Base-by-base conservation (phyloP, 192 early-diverging fungal genomes). In the Neocallimastix lanati region DNA sequence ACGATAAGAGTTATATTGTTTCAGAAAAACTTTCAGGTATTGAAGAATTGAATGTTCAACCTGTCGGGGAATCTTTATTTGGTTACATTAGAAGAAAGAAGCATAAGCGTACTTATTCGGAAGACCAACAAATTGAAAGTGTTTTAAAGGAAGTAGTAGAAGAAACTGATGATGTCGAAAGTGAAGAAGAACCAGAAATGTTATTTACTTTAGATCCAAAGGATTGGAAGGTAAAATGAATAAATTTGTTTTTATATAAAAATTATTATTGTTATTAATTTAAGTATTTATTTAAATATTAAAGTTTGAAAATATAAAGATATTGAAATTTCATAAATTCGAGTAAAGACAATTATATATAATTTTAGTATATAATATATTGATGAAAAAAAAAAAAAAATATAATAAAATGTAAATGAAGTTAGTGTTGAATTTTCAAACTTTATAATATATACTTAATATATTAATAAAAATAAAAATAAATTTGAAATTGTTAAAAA, bases 221-320 rank as follows among this genome's bases (percentile, higher is more conserved):
- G 83, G 92, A 96, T 79, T 98, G 97, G 97, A 98, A 96, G 91
- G 86, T 91, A 86, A 80, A n/a, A n/a, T n/a, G n/a, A n/a, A n/a
- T n/a, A n/a, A n/a, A n/a, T n/a, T 33, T 76, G 13, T 78, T 76
- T 38, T 38, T 38, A 38, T 38, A 15, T 38, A 30, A 16, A 76
- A 3, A n/a, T n/a, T n/a, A n/a, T n/a, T n/a, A n/a, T n/a, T n/a
- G n/a, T n/a, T n/a, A n/a, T n/a, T n/a, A n/a, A 6, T 80, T 6
- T 79, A 35, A 7, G 33, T 35, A 35, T 35, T 35, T 35, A 35
- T 35, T 35, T 35, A n/a, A n/a, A n/a, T n/a, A n/a, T n/a, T n/a
- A n/a, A n/a, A n/a, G n/a, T n/a, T n/a, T n/a, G n/a, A n/a, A n/a
- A n/a, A n/a, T n/a, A n/a, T n/a, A n/a, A n/a, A n/a, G n/a, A n/a